Evolutionary conservation across 2,329 filamentous ascomycete genomes (phyloP), one percentile per base, ranked within the genome.

Genomic region (Neospermospora avenae): DNA sequence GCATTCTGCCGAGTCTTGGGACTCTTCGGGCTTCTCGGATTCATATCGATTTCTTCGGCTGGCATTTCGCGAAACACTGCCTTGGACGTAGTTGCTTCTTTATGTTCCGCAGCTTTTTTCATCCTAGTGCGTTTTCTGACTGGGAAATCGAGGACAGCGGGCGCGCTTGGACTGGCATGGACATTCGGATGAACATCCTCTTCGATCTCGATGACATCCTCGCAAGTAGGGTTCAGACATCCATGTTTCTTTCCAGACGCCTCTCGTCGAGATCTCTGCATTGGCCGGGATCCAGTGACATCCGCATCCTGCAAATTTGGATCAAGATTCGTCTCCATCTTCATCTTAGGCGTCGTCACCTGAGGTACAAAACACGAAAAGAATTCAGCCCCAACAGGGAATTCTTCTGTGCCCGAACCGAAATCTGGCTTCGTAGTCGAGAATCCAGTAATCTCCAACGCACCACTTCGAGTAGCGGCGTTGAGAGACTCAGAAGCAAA

Each of bases 41-140:
- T 57, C 54, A 48, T 24, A 41, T 57, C 44, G 31, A 57, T 41
- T 16, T 57, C 28, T 8, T 11, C 20, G 24, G 14, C 18, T 20
- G 54, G 34, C 4, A 57, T 57, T 7, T 57, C 54, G 54, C 54
- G 54, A 35, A 48, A 57, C 28, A n/a, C 28, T 14, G 22, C 11
- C 4, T 41, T 22, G 1, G 28, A 31, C 11, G 5, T 10, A 31
- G 28, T 10, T 31, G 6, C 28, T 6, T 5, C 5, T 31, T 31
- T 5, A 31, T 6, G 6, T 31, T 10, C 28, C 28, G 16, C 4
- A n/a, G 41, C 24, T 28, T 7, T 22, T 34, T 53, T 53, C 20
- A 16, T 34, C 18, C 24, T 41, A 20, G 49, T 6, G 7, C 2
- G 39, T 25, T 20, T 18, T 34, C 41, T 41, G 10, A 1, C 28